Percentiles rank a stretch among this genome's conserved stretches.
These are phyloP conservation scores for Heritiera littoralis DNA, from an alignment of 345 rosid species.

Conservation along the genomic window DNA sequence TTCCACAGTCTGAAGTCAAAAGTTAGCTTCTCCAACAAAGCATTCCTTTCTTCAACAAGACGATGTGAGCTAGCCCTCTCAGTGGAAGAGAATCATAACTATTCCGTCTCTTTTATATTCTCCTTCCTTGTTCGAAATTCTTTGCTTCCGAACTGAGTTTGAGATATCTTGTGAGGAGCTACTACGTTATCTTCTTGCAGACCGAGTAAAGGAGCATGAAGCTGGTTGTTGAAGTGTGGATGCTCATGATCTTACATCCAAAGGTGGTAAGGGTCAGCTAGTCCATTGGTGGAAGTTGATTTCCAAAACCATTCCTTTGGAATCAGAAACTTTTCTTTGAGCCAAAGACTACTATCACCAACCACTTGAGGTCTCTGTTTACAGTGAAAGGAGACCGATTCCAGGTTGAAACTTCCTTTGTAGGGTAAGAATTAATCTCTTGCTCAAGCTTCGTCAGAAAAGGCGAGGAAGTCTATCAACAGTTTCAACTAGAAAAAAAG, in stretches of 20 bases:
- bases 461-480: constrained; percentile 56
- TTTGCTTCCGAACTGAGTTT: constrained; percentile 56
- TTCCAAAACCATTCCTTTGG: constrained; percentile 52
- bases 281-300: constrained; percentile 44
- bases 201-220: constrained; percentile 41
- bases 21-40: constrained; percentile 48
- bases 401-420: constrained; percentile 53
- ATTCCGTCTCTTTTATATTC: constrained; percentile 24
- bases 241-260: constrained; percentile 58
- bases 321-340: constrained; percentile 53
- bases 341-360: constrained; percentile 26
- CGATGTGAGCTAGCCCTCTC: neutral
- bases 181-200: constrained; percentile 34
- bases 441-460: constrained; percentile 45
- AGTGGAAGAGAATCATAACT: constrained; percentile 20
- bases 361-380: constrained; percentile 44
- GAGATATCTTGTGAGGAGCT: constrained; percentile 41
- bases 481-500: constrained; percentile 44
- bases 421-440: constrained; percentile 38
- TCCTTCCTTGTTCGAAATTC: constrained; percentile 41
- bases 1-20: neutral
- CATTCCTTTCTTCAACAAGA: constrained; percentile 57
- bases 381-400: constrained; percentile 47
- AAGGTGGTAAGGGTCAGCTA: constrained; percentile 55
- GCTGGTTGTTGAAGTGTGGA: constrained; percentile 52